Evolutionary conservation across 257 asterid genomes (phyloP), one percentile per base, ranked within the genome.

Genomic region (Scutellaria baicalensis): DNA sequence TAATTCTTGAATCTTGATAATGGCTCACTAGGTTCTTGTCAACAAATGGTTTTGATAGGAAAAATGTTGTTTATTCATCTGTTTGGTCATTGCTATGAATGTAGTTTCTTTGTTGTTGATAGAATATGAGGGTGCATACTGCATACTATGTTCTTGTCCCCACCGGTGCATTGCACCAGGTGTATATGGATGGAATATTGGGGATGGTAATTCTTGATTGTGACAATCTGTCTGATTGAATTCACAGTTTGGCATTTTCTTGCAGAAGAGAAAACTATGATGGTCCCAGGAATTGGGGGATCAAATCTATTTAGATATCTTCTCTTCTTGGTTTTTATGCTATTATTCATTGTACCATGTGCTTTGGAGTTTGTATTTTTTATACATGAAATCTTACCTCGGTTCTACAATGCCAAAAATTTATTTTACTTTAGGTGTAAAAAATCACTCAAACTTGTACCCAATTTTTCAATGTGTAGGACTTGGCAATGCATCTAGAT

Each of bases 331-430:
- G 62, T 9, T 47, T 50, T 55, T 21, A 47, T 76, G 64, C 75
- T 51, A 56, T 62, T 51, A 56, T 62, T 13, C 27, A 11, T 33
- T 36, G 75, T 70, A 31, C 61, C 62, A 20, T 48, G 56, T 47
- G 21, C 40, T 35, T 69, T 75, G 68, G 52, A 75, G 2, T 40
- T 59, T 74, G 74, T 49, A 33, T 44, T 23, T 67, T 14, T 51
- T 42, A 27, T 16, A 1, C 64, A 56, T 49, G 5, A 20, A 73
- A 35, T 67, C 18, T 16, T 12, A 4, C 31, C 52, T 4, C 44
- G 57, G 38, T 47, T 38, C 38, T 60, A 60, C 61, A 56, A 43
- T 70, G 54, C n/a, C 63, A 59, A n/a, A 20, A 38, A 48, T 12
- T 47, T 18, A 4, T 5, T 13, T 3, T 20, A 64, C 3, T 9